These are phyloP conservation scores for Coemansia sp. DNA, from an alignment of 192 early-diverging fungal genomes.

Conservation along the genomic window DNA sequence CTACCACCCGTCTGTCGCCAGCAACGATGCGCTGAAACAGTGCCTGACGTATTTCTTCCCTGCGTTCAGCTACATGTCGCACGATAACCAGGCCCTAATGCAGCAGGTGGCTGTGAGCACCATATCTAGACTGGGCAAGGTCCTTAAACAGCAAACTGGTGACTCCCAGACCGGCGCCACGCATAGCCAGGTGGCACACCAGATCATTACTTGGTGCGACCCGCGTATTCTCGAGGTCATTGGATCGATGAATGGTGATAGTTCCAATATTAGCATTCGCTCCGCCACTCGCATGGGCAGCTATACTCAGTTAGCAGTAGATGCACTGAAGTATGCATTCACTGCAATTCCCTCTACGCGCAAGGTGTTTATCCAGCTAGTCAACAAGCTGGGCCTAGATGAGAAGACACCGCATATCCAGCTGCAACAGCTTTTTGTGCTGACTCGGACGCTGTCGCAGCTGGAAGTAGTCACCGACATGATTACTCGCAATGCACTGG, in stretches of 20 bases:
- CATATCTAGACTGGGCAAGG: slow-evolving; percentile 28
- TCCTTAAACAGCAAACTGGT: slow-evolving; percentile 31
- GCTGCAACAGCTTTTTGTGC: slow-evolving; percentile 50
- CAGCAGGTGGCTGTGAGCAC: slow-evolving; percentile 52
- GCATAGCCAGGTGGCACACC: slow-evolving; percentile 61
- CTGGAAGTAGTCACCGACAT: slow-evolving; percentile 52
- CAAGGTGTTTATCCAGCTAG: slow-evolving; percentile 61
- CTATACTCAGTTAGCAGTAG: slow-evolving; percentile 56
- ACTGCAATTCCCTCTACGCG: slow-evolving; percentile 50
- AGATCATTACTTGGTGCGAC: slow-evolving; percentile 76
- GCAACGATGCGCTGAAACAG: slow-evolving; percentile 70
- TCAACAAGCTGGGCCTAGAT: slow-evolving; percentile 54
- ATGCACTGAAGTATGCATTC: slow-evolving; percentile 57
- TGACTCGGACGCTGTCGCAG: slow-evolving; percentile 35
- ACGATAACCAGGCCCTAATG: slow-evolving; percentile 67
- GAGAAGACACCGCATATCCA: slow-evolving; percentile 29
- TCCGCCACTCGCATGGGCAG: slow-evolving; percentile 24
- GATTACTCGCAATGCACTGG: slow-evolving; percentile 55
- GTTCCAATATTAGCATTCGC: neutral
- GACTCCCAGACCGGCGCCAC: slow-evolving; percentile 29
- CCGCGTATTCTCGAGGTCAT: slow-evolving; percentile 60
- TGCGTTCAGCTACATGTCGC: slow-evolving; percentile 72
- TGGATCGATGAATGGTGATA: slow-evolving; percentile 17
- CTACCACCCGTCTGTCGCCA: slow-evolving; percentile 67
- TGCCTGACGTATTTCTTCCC: slow-evolving; percentile 91